Evolutionary conservation across 192 early-diverging fungal genomes (phyloP), one percentile per base, ranked within the genome.

Genomic region (Backusella circina): DNA sequence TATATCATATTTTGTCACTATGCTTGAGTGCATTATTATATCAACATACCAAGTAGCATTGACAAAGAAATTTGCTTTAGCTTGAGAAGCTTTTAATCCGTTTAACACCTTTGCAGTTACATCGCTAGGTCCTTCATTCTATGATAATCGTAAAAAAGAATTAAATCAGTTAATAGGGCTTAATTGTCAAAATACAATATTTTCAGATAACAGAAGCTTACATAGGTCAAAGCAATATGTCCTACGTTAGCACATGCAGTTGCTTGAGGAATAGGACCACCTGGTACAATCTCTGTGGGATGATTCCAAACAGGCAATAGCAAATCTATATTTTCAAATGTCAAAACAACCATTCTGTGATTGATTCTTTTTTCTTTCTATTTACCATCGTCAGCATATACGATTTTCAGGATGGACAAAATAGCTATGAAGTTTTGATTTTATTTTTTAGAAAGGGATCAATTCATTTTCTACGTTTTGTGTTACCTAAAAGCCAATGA

Each of bases 51-150:
- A 87, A 15, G 86, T 85, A 0, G 86, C 83, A 67, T 87, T 87
- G 0, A 82, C 80, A 69, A 87, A 84, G 80, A 87, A 87, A 35
- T 79, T 83, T n/a, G 83, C 86, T 26, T 81, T 82, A 10, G 86
- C 86, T 73, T 87, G 82, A 64, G 65, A 76, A 23, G 80, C 79
- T 51, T 87, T 87, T 5, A 87, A 67, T 39, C 82, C 83, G 57
- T 87, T 84, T 26, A 87, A 77, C 39, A 87, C 83, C 64, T 87
- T 82, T n/a, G 79, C 77, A 0, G 86, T 87, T n/a, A 84, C 86
- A 74, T 87, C 86, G 65, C 86, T 87, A 15, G 86, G 86, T 26
- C 86, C 86, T 64, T 87, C 86, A 21, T 83, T 85, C 84, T 86
- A 72, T 36, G 7, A 64, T 30, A 71, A 37, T 36, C 9, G 26